These are phyloP conservation scores for Apiospora kogelbergensis DNA, from an alignment of 2,329 filamentous ascomycete genomes.

Conservation along the genomic window DNA sequence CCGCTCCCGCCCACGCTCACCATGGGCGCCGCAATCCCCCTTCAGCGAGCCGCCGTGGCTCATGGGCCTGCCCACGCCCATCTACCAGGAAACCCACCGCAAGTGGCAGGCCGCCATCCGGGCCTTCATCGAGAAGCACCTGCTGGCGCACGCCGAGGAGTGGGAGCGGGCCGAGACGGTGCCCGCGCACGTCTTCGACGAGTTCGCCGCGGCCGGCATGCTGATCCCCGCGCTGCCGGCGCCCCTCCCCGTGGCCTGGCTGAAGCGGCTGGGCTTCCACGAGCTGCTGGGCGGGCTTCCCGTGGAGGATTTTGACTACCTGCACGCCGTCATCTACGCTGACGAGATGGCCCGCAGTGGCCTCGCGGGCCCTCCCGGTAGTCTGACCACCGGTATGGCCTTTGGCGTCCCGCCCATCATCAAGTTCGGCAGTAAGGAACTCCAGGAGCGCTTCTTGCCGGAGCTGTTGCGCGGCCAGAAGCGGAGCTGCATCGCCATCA, in stretches of 20 bases:
- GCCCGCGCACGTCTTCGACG: constrained; percentile 62
- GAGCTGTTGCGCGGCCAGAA: constrained; percentile 67
- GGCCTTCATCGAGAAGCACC: constrained; percentile 62
- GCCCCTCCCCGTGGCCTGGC: constrained; percentile 66
- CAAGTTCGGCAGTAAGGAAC: constrained; percentile 61
- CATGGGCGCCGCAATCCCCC: constrained; percentile 45
- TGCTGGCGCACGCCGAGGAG: constrained; percentile 62
- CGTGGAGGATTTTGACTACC: constrained; percentile 73
- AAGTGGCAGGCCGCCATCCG: constrained; percentile 68
- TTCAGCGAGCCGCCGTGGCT: constrained; percentile 76
- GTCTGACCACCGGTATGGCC: constrained; percentile 70
- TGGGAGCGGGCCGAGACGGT: constrained; percentile 69
- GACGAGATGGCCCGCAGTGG: constrained; percentile 71
- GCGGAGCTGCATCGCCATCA: constrained; percentile 74
- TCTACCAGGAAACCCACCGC: constrained; percentile 66
- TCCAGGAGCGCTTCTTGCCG: constrained; percentile 68
- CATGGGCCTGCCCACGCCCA: constrained; percentile 67
- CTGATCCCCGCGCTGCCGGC: constrained; percentile 69
- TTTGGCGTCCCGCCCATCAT: constrained; percentile 72
- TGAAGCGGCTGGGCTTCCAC: constrained; percentile 64
- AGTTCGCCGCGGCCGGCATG: constrained; percentile 67
- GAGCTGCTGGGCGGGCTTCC: constrained; percentile 65
- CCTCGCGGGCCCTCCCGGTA: constrained; percentile 60
- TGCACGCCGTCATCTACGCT: constrained; percentile 68
- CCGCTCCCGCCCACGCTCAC: no score